Conservation (phyloP, 139 green algal species). For the Chlamydomonas sp. region DNA sequence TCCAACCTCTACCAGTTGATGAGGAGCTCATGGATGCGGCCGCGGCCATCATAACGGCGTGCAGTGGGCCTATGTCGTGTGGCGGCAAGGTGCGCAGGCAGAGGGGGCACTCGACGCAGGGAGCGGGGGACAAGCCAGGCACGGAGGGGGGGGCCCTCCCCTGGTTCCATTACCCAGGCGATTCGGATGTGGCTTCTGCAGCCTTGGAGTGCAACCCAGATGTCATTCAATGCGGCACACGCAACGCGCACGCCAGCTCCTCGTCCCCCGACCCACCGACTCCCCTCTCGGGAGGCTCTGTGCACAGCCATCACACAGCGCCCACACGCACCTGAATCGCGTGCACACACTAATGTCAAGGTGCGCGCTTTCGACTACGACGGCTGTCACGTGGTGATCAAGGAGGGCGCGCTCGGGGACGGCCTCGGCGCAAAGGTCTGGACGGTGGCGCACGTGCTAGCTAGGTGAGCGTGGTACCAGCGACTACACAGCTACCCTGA, state of each 20-base stretch:
- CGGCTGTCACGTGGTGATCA: slow-evolving; percentile 31
- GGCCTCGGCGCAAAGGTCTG: slow-evolving; percentile 71
- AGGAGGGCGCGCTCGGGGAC: slow-evolving; percentile 63
- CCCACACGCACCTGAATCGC: too few relatives aligned
- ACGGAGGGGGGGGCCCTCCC: background rate
- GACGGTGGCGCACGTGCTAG: slow-evolving; percentile 49
- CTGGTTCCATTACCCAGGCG: background rate
- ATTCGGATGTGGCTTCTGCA: background rate
- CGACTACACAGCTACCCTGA: background rate
- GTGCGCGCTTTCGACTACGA: background rate
- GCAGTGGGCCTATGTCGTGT: slow-evolving; percentile 51
- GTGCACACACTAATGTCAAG: background rate
- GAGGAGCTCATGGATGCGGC: slow-evolving; percentile 44
- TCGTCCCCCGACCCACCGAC: too few relatives aligned
- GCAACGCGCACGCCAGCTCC: too few relatives aligned
- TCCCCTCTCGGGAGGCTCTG: too few relatives aligned
- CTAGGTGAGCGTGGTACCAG: slow-evolving; percentile 25
- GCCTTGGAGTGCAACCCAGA: background rate
- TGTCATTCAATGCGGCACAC: too few relatives aligned
- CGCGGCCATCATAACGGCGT: slow-evolving; percentile 48
- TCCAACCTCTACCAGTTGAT: slow-evolving; percentile 35
- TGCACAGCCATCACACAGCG: too few relatives aligned
- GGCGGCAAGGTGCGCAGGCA: slow-evolving; percentile 42
- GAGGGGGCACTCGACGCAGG: too few relatives aligned
- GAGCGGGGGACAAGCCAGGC: too few relatives aligned